phyloP scores from a whole-genome alignment of 2,329 filamentous ascomycete genomes.

The Aspergillus neoniger region DNA sequence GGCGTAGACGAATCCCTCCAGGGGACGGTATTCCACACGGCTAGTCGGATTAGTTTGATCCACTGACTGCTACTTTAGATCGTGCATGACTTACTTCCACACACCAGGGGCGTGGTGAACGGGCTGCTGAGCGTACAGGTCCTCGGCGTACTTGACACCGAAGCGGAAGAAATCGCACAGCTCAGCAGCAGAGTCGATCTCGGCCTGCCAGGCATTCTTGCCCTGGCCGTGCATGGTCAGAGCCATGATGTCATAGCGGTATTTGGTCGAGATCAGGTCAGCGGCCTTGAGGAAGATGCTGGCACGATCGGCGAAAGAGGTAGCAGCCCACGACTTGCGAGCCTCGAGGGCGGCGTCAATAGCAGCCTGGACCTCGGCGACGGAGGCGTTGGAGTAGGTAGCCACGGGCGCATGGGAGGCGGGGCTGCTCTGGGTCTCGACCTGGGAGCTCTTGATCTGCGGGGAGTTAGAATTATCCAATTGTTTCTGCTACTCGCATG shows the following conservation, averaged over 20 bases:
- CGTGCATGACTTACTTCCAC: constrained; percentile 66
- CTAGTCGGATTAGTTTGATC: constrained; percentile 31
- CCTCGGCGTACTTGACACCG: constrained; percentile 90
- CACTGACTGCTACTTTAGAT: not conserved
- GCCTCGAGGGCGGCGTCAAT: constrained; percentile 85
- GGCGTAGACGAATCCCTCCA: constrained; percentile 95
- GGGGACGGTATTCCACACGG: constrained; percentile 80
- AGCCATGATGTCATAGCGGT: constrained; percentile 95
- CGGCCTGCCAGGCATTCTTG: constrained; percentile 99
- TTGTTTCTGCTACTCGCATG: not conserved
- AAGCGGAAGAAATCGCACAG: constrained; percentile 87
- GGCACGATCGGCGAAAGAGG: constrained; percentile 87
- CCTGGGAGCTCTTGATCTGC: constrained; percentile 36
- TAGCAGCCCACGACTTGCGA: constrained; percentile 79
- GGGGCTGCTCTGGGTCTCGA: constrained; percentile 72
- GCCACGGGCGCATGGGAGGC: constrained; percentile 78
- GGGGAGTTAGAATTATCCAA: not conserved
- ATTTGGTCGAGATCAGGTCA: constrained; percentile 86
- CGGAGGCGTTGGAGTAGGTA: constrained; percentile 78
- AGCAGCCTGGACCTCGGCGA: constrained; percentile 72
- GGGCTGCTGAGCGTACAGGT: constrained; percentile 86
- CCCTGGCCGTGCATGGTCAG: constrained; percentile 94
- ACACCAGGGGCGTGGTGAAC: constrained; percentile 78
- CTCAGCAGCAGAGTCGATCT: constrained; percentile 94
- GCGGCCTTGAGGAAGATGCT: constrained; percentile 95